Evolutionary conservation across 106 monocot genomes (phyloP), one percentile per base, ranked within the genome.

Genomic region (Platanthera zijinensis): DNA sequence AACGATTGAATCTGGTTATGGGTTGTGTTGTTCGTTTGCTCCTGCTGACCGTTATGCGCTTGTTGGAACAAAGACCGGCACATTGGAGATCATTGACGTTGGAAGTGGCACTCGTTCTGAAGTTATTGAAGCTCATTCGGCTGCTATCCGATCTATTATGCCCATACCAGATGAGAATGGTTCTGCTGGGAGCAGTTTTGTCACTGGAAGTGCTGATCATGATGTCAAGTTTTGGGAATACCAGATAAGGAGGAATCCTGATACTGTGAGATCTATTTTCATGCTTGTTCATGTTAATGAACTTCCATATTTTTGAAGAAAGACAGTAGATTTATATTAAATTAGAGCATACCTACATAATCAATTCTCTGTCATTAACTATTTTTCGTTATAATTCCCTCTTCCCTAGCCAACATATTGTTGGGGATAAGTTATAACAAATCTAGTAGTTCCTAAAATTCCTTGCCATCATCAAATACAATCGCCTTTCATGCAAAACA

Each of bases 141-240:
- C 84, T 73, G 78, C 87, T 30, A 80, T 99, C 49, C 67, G 76
- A 49, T 94, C 94, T 6, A 85, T 99, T 80, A 79, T 84, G 8
- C 78, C 80, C 7, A 80, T 83, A 71, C 91, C 91, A 64, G 85
- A 87, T 81, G 81, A 76, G 8, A 78, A 75, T 76, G 88, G 85
- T 30, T 61, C 72, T 79, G 28, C 45, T 46, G 85, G 86, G n/a
- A 83, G 79, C 76, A 92, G 99, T 9, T 99, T 99, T 84, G 90
- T 92, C 47, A 94, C 99, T 30, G 99, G 94, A 46, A 80, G 87
- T 79, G 80, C 82, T 63, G 99, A 99, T 81, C 71, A 77, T 70
- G 88, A 92, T 87, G 86, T 99, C 62, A 94, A 99, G 79, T 92
- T 99, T 76, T 99, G 99, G 99, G 94, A 94, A 52, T 99, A 94